Evolutionary conservation across 768 basidiomycete species (phyloP).

Genomic region (Amanita exitialis): DNA sequence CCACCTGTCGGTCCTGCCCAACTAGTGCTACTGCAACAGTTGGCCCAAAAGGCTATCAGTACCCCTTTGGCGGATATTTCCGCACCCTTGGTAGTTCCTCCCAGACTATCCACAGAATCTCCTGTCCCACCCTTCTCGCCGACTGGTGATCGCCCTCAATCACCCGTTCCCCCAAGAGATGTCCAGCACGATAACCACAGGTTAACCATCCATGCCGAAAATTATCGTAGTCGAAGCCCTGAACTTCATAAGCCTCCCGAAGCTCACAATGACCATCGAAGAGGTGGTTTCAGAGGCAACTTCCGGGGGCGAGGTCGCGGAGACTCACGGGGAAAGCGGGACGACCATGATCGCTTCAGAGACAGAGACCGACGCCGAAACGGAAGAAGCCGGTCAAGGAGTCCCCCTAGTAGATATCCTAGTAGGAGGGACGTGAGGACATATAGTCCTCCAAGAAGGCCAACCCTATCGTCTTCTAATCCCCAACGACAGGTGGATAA

Average conservation of each 20-base stretch:
- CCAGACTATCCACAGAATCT: slow-evolving; percentile 5
- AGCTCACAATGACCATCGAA: slow-evolving; percentile 42
- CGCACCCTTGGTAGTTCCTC: slow-evolving; percentile 17
- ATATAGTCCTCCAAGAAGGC: slow-evolving; percentile 51
- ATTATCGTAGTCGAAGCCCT: slow-evolving; percentile 30
- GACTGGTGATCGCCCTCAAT: slow-evolving; percentile 24
- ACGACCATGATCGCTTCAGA: slow-evolving; percentile 48
- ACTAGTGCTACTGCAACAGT: slow-evolving; percentile 67
- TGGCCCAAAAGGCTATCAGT: slow-evolving; percentile 46
- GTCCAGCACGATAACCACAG: slow-evolving; percentile 28
- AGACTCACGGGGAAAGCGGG: slow-evolving; percentile 38
- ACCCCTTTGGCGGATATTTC: slow-evolving; percentile 22
- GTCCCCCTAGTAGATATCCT: slow-evolving; percentile 53
- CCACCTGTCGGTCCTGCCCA: slow-evolving; percentile 29
- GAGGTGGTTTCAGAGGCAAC: slow-evolving; percentile 46
- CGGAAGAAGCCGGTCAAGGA: slow-evolving; percentile 63
- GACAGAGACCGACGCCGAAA: slow-evolving; percentile 33
- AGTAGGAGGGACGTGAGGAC: slow-evolving; percentile 40
- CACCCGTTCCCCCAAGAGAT: slow-evolving; percentile 31
- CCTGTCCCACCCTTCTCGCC: slow-evolving; percentile 19
- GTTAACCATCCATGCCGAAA: slow-evolving; percentile 34
- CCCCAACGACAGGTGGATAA: slow-evolving; percentile 16
- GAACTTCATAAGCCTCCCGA: slow-evolving; percentile 40
- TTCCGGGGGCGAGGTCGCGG: slow-evolving; percentile 53
- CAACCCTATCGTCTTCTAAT: slow-evolving; percentile 21